These are phyloP conservation scores for Pichia norvegensis DNA, from an alignment of 1,139 yeast species.

Conservation along the genomic window DNA sequence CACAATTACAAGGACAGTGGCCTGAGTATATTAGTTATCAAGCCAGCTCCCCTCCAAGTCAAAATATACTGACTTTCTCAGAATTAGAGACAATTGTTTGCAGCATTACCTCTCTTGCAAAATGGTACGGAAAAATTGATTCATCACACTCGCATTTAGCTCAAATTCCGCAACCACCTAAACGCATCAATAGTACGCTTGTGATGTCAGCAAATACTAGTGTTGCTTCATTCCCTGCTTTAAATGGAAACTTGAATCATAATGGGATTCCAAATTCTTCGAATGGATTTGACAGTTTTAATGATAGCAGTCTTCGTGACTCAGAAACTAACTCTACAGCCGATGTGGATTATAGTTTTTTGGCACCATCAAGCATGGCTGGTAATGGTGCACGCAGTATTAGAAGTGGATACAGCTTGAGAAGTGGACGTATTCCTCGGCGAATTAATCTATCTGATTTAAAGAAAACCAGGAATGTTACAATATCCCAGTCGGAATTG, in stretches of 20 bases:
- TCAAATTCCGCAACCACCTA: conserved; percentile 15
- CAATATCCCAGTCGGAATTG: conserved; percentile 2
- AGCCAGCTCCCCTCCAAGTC: conserved; percentile 6
- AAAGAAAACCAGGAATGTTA: conserved; percentile 1
- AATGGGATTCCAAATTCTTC: background rate
- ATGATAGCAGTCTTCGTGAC: background rate
- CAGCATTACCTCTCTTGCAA: conserved; percentile 1
- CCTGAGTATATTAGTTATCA: conserved; percentile 11
- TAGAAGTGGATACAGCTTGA: conserved; percentile 8
- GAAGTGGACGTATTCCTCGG: conserved; percentile 6
- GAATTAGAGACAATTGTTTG: conserved; percentile 2
- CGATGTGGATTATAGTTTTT: background rate
- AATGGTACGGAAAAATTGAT: conserved; percentile 11
- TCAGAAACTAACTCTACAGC: background rate
- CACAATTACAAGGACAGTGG: conserved; percentile 9
- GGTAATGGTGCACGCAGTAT: conserved; percentile 3
- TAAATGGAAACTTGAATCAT: background rate
- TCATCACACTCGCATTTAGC: conserved; percentile 12
- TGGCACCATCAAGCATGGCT: background rate
- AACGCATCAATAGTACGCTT: conserved; percentile 7
- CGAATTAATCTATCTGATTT: conserved; percentile 7
- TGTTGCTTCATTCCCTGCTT: conserved; percentile 7
- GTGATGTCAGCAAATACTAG: conserved; percentile 13
- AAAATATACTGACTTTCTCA: background rate
- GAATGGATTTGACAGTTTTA: background rate